These are phyloP conservation scores for Suhomyces coccinellae DNA, from an alignment of 1,139 yeast species.

Conservation along the genomic window DNA sequence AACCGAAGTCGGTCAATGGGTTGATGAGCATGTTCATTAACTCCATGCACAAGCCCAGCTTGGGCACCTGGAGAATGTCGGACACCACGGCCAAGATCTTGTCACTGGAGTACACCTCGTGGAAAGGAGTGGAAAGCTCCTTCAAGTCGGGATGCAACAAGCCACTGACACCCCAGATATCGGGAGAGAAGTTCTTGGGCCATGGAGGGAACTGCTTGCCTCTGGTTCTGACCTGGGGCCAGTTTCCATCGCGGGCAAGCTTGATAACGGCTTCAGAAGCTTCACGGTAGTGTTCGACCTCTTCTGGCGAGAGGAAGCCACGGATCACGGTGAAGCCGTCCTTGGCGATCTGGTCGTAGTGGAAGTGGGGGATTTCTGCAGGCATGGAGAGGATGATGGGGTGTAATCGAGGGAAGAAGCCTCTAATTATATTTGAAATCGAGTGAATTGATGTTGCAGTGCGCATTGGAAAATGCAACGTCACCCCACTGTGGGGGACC, in stretches of 20 bases:
- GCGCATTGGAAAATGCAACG: neutral
- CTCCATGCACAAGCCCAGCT: slow-evolving; percentile 47
- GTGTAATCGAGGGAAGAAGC: neutral
- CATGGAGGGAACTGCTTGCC: slow-evolving; percentile 64
- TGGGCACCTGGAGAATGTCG: slow-evolving; percentile 46
- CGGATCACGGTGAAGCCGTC: slow-evolving; percentile 49
- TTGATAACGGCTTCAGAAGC: slow-evolving; percentile 48
- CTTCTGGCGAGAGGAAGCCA: slow-evolving; percentile 42
- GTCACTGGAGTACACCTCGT: slow-evolving; percentile 45
- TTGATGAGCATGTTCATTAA: slow-evolving; percentile 57
- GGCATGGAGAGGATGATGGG: slow-evolving; percentile 4
- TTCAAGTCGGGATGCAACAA: slow-evolving; percentile 52
- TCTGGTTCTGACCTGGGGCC: slow-evolving; percentile 54
- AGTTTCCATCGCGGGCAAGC: slow-evolving; percentile 50
- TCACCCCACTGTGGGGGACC: neutral
- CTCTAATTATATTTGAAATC: neutral
- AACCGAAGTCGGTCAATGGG: slow-evolving; percentile 55
- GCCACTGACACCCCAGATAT: slow-evolving; percentile 58
- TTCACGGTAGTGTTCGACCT: slow-evolving; percentile 35
- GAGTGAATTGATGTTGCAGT: neutral
- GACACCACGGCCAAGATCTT: slow-evolving; percentile 43
- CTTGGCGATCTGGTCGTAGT: slow-evolving; percentile 36
- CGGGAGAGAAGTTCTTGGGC: slow-evolving; percentile 56
- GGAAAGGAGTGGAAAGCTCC: slow-evolving; percentile 41
- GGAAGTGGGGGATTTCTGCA: slow-evolving; percentile 8